Base-by-base conservation (phyloP, 1,284 basidiomycete genomes). In the Ganoderma lucidum region DNA sequence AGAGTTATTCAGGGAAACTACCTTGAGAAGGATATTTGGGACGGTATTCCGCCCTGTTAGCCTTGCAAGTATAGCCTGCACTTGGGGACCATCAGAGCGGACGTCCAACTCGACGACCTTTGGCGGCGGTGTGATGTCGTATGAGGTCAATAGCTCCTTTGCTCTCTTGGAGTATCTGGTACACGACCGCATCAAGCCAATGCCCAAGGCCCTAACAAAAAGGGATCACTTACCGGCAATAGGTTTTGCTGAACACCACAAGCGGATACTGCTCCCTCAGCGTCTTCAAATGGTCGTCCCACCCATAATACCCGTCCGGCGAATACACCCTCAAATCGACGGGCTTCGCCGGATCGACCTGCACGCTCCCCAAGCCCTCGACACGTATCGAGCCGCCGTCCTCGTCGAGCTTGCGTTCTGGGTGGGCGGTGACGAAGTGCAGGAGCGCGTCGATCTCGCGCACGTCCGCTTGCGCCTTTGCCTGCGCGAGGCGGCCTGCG, bases 201-300 rank as follows among this genome's bases (percentile, higher is more conserved):
- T 2, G 44, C 28, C 62, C 30, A 55, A 41, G 19, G 45, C 35
- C 14, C 23, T 41, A 48, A 37, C 60, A 19, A 45, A 9, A 8
- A 0, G 30, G 14, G 17, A 4, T 35, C 3, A 73, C 74, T 63
- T 71, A 89, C 92, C 88, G 88, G 85, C 93, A 95, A 75, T 89
- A 92, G 23, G 92, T 92, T 85, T 95, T 95, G 84, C 93, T 94
- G 75, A 95, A 95, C 17, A 95, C 88, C 61, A 95, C 83, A 3
- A 95, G 79, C 8, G 94, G 94, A 70, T 86, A 84, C 53, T 87
- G 79, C 30, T 83, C 76, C 59, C 86, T 82, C 67, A 93, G 76
- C 39, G 74, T 77, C 62, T 77, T 77, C 30, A 84, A 78, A 63
- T 87, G 82, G 64, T 82, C 79, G 23, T 75, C 73, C 91, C 91